Percentiles rank a stretch among this genome's conserved stretches.
phyloP scores from a whole-genome alignment of 1,139 yeast genomes.

The Hyphopichia pseudoburtonii region DNA sequence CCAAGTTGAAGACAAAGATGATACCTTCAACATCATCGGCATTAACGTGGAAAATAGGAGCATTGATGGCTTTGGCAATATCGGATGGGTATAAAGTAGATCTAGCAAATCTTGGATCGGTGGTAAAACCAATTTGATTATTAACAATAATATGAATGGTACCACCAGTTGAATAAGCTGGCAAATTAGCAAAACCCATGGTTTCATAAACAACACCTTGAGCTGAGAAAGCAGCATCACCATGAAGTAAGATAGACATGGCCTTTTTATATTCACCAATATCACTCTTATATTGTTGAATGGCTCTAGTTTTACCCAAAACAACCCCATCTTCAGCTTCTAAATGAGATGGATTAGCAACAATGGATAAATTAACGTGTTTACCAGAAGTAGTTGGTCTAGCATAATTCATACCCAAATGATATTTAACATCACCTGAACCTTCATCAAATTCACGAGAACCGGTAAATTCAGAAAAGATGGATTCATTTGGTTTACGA shows the following conservation, averaged over 20 bases:
- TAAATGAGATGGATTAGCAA: conserved; percentile 98
- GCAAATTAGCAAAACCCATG: conserved; percentile 89
- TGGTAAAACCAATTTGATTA: conserved; percentile 98
- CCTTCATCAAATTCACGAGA: conserved; percentile 85
- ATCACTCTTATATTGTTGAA: conserved; percentile 88
- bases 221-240: conserved; percentile 98
- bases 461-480: conserved; percentile 94
- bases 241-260: conserved; percentile 88
- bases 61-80: conserved; percentile 93
- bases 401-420: conserved; percentile 97
- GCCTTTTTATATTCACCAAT: conserved; percentile 83
- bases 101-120: conserved; percentile 96
- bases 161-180: conserved; percentile 98
- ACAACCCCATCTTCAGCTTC: conserved; percentile 99
- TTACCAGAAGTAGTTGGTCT: conserved; percentile 99
- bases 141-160: conserved; percentile 93
- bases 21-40: conserved; percentile 97
- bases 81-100: conserved; percentile 98
- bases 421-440: conserved; percentile 98
- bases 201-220: conserved; percentile 99
- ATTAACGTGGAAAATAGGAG: conserved; percentile 98
- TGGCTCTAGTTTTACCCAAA: conserved; percentile 95
- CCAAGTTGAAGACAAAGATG: conserved; percentile 88
- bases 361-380: conserved; percentile 90
- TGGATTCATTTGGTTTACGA: conserved; percentile 97